These are phyloP conservation scores for Quambalaria eucalypti DNA, from an alignment of 1,284 basidiomycete species.

Conservation along the genomic window DNA sequence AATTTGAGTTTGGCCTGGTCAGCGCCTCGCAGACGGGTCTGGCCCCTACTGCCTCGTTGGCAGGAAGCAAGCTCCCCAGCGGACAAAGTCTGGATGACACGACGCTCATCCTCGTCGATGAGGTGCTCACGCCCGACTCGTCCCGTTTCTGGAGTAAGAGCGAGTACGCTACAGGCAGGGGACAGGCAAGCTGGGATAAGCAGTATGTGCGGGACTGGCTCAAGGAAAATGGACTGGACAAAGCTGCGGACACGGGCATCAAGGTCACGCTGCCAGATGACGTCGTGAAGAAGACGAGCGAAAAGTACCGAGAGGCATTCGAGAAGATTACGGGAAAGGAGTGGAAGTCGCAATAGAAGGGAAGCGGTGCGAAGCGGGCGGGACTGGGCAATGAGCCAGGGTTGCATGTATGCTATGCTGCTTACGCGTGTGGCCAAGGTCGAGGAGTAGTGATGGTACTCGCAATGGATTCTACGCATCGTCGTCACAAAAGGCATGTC, in stretches of 20 bases:
- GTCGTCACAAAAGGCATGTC: too few species aligned
- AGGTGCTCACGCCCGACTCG: conserved; percentile 91
- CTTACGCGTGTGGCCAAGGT: too few species aligned
- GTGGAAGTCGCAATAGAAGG: conserved; percentile 11
- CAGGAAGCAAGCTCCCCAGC: background rate
- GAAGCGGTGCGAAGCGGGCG: too few species aligned
- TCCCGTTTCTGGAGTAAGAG: conserved; percentile 87
- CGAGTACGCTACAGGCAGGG: conserved; percentile 63
- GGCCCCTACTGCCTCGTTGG: background rate
- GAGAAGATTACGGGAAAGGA: conserved; percentile 33
- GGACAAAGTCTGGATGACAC: conserved; percentile 15
- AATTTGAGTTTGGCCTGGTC: conserved; percentile 73
- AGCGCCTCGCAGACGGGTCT: conserved; percentile 1
- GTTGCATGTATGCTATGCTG: too few species aligned
- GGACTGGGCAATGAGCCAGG: too few species aligned
- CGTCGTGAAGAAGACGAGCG: conserved; percentile 33
- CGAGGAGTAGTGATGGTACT: too few species aligned
- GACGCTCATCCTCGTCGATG: conserved; percentile 80
- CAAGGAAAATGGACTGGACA: conserved; percentile 31
- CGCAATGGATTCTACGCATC: too few species aligned
- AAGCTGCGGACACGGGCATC: conserved; percentile 30
- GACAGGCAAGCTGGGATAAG: conserved; percentile 91
- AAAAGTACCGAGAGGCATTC: conserved; percentile 42
- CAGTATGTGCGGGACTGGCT: conserved; percentile 86
- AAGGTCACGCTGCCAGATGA: conserved; percentile 35